Evolutionary conservation across 768 basidiomycete species (phyloP).

Genomic region (Leccinum sublutescens): DNA sequence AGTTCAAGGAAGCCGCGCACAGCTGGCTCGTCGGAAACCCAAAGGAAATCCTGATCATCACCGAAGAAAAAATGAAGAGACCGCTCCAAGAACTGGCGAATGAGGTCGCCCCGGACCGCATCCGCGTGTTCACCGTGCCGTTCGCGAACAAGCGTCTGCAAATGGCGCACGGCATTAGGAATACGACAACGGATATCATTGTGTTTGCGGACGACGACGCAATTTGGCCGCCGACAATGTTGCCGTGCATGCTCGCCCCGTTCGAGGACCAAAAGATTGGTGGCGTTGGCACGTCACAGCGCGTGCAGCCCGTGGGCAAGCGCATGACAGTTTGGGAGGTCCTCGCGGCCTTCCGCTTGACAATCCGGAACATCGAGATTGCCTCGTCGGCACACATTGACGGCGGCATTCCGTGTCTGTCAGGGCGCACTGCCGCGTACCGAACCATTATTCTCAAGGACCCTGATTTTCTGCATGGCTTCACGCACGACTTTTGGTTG

Average conservation of each 20-base stretch:
- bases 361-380: slow-evolving; percentile 94
- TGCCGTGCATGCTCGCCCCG: slow-evolving; percentile 87
- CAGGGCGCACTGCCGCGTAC: slow-evolving; percentile 91
- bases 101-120: slow-evolving; percentile 78
- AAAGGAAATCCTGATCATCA: slow-evolving; percentile 75
- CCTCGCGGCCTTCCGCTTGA: slow-evolving; percentile 87
- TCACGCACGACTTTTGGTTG: slow-evolving; percentile 92
- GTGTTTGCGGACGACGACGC: slow-evolving; percentile 96
- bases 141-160: slow-evolving; percentile 93
- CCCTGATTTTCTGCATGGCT: slow-evolving; percentile 88
- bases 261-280: slow-evolving; percentile 95
- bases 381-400: slow-evolving; percentile 88
- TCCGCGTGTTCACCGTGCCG: slow-evolving; percentile 86
- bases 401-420: slow-evolving; percentile 88
- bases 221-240: slow-evolving; percentile 89
- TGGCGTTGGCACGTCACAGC: slow-evolving; percentile 88
- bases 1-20: slow-evolving; percentile 91
- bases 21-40: slow-evolving; percentile 92
- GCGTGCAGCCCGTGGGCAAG: slow-evolving; percentile 76
- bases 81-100: slow-evolving; percentile 88
- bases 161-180: slow-evolving; percentile 91
- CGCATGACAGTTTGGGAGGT: slow-evolving; percentile 94
- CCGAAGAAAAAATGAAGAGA: slow-evolving; percentile 87
- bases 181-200: slow-evolving; percentile 89
- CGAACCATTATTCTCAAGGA: slow-evolving; percentile 94